A percentile compares a stretch with the other conserved stretches of the same genome.
These are phyloP conservation scores for Coemansia sp. DNA, from an alignment of 192 early-diverging fungal species.

Conservation along the genomic window DNA sequence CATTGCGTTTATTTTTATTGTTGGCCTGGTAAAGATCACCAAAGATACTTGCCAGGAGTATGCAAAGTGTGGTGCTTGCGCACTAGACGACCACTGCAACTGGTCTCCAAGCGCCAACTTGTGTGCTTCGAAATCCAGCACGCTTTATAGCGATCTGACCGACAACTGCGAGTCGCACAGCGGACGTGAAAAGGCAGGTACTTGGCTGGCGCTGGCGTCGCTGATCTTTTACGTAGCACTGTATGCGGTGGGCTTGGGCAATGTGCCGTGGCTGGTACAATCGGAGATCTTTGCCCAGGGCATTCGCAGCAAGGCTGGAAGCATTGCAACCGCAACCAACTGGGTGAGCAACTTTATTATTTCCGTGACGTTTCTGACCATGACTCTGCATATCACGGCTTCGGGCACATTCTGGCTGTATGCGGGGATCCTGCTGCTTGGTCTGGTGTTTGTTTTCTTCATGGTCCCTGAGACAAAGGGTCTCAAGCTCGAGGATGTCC, in stretches of 20 bases:
- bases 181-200: constrained; percentile 32
- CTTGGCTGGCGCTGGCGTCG: constrained; percentile 49
- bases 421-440: constrained; percentile 41
- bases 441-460: constrained; percentile 33
- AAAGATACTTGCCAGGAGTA: constrained; percentile 44
- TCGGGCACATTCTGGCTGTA: constrained; percentile 55
- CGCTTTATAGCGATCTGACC: constrained; percentile 25
- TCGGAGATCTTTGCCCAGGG: constrained; percentile 53
- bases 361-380: constrained; percentile 50
- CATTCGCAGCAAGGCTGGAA: constrained; percentile 51
- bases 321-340: constrained; percentile 50
- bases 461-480: constrained; percentile 53
- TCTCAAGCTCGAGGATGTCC: constrained; percentile 50
- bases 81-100: constrained; percentile 37
- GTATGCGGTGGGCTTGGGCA: constrained; percentile 49
- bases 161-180: constrained; percentile 29
- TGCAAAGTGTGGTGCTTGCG: constrained; percentile 37
- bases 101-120: constrained; percentile 37
- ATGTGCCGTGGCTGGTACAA: constrained; percentile 52
- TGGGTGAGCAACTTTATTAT: constrained; percentile 50
- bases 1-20: constrained; percentile 51
- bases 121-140: constrained; percentile 19
- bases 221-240: constrained; percentile 52
- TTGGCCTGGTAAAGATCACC: constrained; percentile 51
- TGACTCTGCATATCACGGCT: constrained; percentile 51